These are phyloP conservation scores for Kwoniella mangroviensis DNA, from an alignment of 768 basidiomycete species.

Conservation along the genomic window DNA sequence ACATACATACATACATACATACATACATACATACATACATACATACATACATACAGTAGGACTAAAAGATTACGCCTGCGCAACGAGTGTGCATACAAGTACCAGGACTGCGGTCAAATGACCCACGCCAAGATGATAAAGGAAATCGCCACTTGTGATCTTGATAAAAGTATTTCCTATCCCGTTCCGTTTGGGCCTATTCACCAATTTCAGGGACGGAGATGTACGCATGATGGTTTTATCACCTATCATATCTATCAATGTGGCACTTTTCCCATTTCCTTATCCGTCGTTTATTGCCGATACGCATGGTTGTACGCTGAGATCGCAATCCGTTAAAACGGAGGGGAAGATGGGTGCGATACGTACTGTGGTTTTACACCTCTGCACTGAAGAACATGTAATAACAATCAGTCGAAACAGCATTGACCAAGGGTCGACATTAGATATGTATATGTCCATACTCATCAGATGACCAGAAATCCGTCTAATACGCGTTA, in stretches of 20 bases:
- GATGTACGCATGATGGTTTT: background rate
- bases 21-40: too few relatives aligned
- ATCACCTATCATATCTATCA: background rate
- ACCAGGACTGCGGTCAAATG: background rate
- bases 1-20: too few relatives aligned
- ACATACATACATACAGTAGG: too few relatives aligned
- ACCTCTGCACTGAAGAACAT: background rate
- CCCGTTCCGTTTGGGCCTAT: background rate
- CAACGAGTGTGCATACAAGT: too few relatives aligned
- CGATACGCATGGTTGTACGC: background rate
- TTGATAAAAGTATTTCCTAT: background rate
- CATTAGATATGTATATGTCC: background rate
- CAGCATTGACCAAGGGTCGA: too few relatives aligned
- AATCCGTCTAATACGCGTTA: background rate
- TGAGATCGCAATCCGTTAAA: background rate
- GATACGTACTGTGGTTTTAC: background rate
- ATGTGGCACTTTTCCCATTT: background rate
- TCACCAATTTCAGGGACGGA: conserved; percentile 4
- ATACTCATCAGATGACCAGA: background rate
- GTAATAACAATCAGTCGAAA: too few relatives aligned
- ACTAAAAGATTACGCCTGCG: too few relatives aligned
- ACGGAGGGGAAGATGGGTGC: background rate
- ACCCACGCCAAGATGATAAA: background rate
- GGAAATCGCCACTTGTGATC: background rate
- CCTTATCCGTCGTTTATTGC: conserved; percentile 10